Base-by-base conservation (phyloP, 495 filamentous ascomycete species). In the Podospora australis region DNA sequence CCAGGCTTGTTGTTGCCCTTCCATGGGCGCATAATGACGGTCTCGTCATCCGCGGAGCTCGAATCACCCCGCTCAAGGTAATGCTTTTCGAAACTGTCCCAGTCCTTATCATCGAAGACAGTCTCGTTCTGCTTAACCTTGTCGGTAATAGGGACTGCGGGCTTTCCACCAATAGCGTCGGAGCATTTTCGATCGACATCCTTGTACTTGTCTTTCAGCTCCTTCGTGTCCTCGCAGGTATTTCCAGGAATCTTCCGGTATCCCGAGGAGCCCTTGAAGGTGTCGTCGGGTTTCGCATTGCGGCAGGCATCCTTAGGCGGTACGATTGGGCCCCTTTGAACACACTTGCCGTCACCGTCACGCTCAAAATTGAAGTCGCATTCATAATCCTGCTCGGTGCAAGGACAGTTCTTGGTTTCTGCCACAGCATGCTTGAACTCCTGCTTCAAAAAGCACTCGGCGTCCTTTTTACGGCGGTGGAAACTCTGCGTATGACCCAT, bases 401-500 rank as follows among this genome's bases (percentile, higher is more conserved):
- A 98, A 17, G 85, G 77, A 73, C 92, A 98, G 24, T 73, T 63
- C 50, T 85, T 74, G 23, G 77, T 81, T 26, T 78, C 66, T 2
- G 82, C 75, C 14, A 72, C 55, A 1, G 84, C 77, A 49, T 90
- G 83, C 57, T 89, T 78, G 68, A 90, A 96, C 39, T 88, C 79
- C 55, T 91, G 74, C 48, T 85, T 86, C 46, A 96, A 77, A 67
- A 95, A 95, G 67, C 94, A 98, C 45, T 95, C 77, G 1, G 83
- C 80, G 58, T 90, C 82, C 52, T 84, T 79, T 67, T 92, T 95
- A 22, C 92, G 79, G 48, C 92, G 78, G 17, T 70, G 72, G 65
- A 81, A 98, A 54, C 70, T 87, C 63, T 97, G 90, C 48, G 81
- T 89, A 54, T 91, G 89, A 6, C 92, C 92, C 92, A 97, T 96